A percentile compares a stretch with the other conserved stretches of the same genome.
Conservation (phyloP, 2,329 filamentous ascomycete genomes). For the Fusarium redolens region DNA sequence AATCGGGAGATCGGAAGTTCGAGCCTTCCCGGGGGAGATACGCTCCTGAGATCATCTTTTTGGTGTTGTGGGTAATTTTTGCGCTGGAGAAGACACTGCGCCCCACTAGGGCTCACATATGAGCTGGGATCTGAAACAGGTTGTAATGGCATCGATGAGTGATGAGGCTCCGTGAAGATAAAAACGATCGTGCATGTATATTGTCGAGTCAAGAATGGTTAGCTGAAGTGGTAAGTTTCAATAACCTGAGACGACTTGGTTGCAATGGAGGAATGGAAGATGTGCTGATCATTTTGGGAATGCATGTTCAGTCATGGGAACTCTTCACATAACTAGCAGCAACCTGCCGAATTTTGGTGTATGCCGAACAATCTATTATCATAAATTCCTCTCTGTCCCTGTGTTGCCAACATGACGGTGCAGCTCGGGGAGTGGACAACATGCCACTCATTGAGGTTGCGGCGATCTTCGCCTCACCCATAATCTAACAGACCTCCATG, state of each 20-base stretch:
- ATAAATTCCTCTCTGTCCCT: too few species aligned
- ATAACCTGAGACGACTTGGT: too few species aligned
- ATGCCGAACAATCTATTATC: background rate
- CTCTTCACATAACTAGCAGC: background rate
- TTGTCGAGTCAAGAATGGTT: too few species aligned
- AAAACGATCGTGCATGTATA: background rate
- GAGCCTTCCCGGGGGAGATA: constrained; percentile 46
- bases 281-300: background rate
- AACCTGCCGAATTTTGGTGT: background rate
- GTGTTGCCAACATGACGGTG: background rate
- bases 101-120: constrained; percentile 24
- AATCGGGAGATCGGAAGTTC: constrained; percentile 48
- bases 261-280: background rate
- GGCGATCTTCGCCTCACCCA: constrained; percentile 48
- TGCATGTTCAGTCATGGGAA: too few species aligned
- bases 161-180: background rate
- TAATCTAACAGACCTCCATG: constrained; percentile 44
- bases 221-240: too few species aligned
- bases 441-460: constrained; percentile 5
- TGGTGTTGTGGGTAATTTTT: constrained; percentile 26
- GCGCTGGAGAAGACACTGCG: background rate
- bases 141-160: background rate
- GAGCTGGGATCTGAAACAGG: constrained; percentile 14
- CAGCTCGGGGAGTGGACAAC: background rate
- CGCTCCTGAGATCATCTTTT: constrained; percentile 10